Percentiles rank a stretch among this genome's conserved stretches.
Evolutionary conservation across 2,329 filamentous ascomycete genomes (phyloP).

Genomic region (Erysiphe neolycopersici): DNA sequence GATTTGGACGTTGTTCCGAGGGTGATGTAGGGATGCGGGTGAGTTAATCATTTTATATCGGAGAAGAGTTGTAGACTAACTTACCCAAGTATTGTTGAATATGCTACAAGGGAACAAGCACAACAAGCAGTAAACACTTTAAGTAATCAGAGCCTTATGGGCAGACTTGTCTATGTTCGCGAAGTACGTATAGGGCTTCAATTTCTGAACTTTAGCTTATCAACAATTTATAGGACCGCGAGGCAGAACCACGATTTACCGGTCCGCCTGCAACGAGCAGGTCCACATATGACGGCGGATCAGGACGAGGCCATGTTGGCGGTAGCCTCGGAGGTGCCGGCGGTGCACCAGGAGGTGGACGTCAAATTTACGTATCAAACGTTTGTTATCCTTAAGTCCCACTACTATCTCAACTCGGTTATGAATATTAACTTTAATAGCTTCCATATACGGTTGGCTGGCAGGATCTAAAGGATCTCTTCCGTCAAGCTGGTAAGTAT

Average conservation of each 20-base stretch:
- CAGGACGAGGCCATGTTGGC: conserved; percentile 22
- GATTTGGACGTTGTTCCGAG: conserved; percentile 76
- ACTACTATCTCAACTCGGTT: conserved; percentile 4
- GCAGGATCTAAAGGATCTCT: conserved; percentile 97
- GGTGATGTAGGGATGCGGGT: conserved; percentile 99
- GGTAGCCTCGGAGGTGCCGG: conserved; percentile 21
- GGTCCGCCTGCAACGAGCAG: conserved; percentile 38
- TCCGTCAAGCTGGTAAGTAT: conserved; percentile 81
- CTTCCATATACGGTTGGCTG: conserved; percentile 93
- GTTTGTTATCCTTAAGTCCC: conserved; percentile 36
- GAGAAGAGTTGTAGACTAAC: conserved; percentile 1
- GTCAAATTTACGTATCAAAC: conserved; percentile 94
- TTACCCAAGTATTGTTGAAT: conserved; percentile 80
- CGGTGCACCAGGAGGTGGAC: conserved; percentile 37
- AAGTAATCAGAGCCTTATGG: conserved; percentile 98
- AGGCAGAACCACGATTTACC: conserved; percentile 90
- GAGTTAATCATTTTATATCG: conserved; percentile 18
- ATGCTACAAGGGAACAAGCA: conserved; percentile 97
- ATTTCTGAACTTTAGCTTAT: background rate
- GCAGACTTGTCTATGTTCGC: conserved; percentile 90
- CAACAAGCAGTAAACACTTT: conserved; percentile 91
- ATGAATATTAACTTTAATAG: conserved; percentile 22
- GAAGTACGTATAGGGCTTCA: conserved; percentile 33
- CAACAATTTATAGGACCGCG: conserved; percentile 44
- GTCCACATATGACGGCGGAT: conserved; percentile 28